A percentile compares a stretch with the other conserved stretches of the same genome.
phyloP scores from a whole-genome alignment of 2,329 filamentous ascomycete species.

The Tetracladium maxilliforme region DNA sequence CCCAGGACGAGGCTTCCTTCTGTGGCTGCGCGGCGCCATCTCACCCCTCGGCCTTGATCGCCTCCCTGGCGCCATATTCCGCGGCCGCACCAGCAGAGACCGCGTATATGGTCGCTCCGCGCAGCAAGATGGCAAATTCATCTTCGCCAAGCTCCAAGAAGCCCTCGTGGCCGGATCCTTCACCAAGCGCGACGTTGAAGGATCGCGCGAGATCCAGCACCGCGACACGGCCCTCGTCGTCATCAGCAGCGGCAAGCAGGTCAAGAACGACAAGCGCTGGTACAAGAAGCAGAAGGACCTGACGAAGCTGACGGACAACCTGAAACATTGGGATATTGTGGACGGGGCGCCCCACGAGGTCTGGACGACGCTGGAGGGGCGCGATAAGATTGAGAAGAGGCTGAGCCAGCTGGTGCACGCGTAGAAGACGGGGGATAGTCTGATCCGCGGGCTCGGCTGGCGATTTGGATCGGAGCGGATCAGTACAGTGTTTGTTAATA shows the following conservation, averaged over 20 bases:
- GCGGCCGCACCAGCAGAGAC: conserved; percentile 66
- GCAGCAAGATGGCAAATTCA: conserved; percentile 66
- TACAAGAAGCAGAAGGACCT: conserved; percentile 74
- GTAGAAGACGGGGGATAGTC: conserved; percentile 1
- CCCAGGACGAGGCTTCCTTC: conserved; percentile 59
- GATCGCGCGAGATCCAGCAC: conserved; percentile 66
- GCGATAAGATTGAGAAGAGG: conserved; percentile 64
- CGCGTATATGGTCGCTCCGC: conserved; percentile 70
- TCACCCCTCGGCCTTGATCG: conserved; percentile 79
- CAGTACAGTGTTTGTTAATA: no score
- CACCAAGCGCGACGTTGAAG: conserved; percentile 67
- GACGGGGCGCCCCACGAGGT: conserved; percentile 73
- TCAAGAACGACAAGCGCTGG: conserved; percentile 58
- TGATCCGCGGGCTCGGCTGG: no score
- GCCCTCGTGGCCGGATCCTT: conserved; percentile 76
- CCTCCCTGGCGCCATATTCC: conserved; percentile 66
- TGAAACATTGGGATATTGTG: conserved; percentile 77
- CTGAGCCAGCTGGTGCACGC: conserved; percentile 49
- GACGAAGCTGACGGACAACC: conserved; percentile 62
- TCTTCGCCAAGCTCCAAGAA: conserved; percentile 89
- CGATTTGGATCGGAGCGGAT: conserved; percentile 1
- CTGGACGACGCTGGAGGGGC: conserved; percentile 63
- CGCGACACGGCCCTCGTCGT: conserved; percentile 63
- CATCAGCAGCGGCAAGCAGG: conserved; percentile 65
- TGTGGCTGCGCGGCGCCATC: conserved; percentile 77